Percentiles rank a stretch among this genome's conserved stretches.
Evolutionary conservation across 1,284 basidiomycete genomes (phyloP).

Genomic region (Albatrellus sp.): DNA sequence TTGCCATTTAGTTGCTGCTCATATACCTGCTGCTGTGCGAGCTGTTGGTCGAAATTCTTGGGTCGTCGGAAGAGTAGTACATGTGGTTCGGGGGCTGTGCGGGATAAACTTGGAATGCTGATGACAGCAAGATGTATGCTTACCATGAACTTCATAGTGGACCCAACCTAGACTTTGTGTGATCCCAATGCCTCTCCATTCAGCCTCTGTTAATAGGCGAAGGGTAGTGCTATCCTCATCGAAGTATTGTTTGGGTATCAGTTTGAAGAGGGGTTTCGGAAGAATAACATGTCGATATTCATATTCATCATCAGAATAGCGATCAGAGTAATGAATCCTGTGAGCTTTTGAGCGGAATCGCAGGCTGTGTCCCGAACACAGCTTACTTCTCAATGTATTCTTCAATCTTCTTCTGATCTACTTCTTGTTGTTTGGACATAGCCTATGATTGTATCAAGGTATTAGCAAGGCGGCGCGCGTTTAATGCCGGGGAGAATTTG

Average conservation of each 20-base stretch:
- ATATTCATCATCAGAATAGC: conserved; percentile 71
- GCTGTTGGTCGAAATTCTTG: conserved; percentile 40
- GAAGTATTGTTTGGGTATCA: conserved; percentile 77
- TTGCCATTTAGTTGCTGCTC: conserved; percentile 13
- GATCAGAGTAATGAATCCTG: conserved; percentile 77
- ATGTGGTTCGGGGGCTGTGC: conserved; percentile 76
- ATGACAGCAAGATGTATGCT: not conserved
- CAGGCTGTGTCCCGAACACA: conserved; percentile 3
- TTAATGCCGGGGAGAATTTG: not conserved
- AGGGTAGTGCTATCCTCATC: conserved; percentile 74
- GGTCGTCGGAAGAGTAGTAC: conserved; percentile 69
- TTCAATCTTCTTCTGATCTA: conserved; percentile 22
- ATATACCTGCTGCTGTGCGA: conserved; percentile 13
- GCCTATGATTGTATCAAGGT: not conserved
- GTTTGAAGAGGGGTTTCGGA: conserved; percentile 78
- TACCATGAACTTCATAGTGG: conserved; percentile 94
- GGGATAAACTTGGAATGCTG: conserved; percentile 3
- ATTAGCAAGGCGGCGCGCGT: not conserved
- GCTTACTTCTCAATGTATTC: conserved; percentile 42
- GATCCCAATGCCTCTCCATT: conserved; percentile 95
- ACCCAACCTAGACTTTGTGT: conserved; percentile 95
- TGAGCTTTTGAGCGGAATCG: conserved; percentile 9
- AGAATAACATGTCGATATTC: conserved; percentile 91
- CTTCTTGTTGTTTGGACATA: conserved; percentile 5
- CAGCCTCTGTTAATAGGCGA: conserved; percentile 72